Conservation (phyloP, 2,329 filamentous ascomycete species). For the Thelonectria rubi region DNA sequence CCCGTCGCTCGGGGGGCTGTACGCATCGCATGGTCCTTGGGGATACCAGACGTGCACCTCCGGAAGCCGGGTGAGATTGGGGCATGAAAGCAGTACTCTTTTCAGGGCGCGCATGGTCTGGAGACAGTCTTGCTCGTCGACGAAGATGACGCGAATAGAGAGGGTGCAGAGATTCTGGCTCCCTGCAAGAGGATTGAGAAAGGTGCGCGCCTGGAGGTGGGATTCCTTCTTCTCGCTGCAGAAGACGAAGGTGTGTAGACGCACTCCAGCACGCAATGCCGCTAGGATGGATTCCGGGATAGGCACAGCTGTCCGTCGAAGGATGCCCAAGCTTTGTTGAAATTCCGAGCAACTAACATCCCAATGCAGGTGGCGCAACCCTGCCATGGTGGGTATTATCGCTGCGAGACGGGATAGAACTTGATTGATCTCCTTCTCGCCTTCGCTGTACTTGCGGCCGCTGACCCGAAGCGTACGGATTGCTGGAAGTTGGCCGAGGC, state of each 20-base stretch:
- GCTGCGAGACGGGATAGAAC: conserved; percentile 7
- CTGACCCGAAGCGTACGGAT: conserved; percentile 15
- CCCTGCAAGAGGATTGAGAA: conserved; percentile 1
- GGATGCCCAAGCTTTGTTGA: neutral
- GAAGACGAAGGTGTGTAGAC: conserved; percentile 14
- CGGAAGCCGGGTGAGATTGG: conserved; percentile 20
- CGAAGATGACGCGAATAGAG: conserved; percentile 10
- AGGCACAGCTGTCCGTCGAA: neutral
- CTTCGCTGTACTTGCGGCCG: neutral
- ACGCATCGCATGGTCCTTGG: neutral
- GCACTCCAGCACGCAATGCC: neutral
- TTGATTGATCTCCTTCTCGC: neutral
- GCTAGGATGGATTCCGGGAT: conserved; percentile 13
- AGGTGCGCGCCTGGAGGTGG: conserved; percentile 9
- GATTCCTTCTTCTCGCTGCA: conserved; percentile 10
- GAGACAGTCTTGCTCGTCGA: conserved; percentile 17
- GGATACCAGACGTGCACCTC: conserved; percentile 14
- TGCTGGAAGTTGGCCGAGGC: conserved; percentile 14
- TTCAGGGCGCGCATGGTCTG: conserved; percentile 23
- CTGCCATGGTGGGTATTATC: conserved; percentile 15
- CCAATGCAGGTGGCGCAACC: conserved; percentile 17
- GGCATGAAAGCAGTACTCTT: conserved; percentile 22
- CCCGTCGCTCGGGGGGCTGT: neutral
- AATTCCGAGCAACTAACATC: neutral
- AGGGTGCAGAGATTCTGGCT: conserved; percentile 16